These are phyloP conservation scores for Termitomyces sp. DNA, from an alignment of 768 basidiomycete species.

Conservation along the genomic window DNA sequence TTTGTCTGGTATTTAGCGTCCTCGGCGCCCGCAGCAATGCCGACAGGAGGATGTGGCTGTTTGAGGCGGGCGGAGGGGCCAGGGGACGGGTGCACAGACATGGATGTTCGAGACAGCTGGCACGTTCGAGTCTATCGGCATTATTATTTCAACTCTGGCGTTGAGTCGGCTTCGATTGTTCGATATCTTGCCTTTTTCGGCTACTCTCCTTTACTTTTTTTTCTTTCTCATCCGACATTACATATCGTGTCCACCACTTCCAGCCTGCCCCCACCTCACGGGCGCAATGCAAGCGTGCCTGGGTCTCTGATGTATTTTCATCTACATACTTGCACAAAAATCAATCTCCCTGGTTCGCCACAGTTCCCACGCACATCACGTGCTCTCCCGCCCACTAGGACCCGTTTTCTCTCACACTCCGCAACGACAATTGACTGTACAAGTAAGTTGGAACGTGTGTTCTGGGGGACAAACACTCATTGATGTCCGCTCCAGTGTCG, in stretches of 20 bases:
- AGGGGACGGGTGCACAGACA: slow-evolving; percentile 63
- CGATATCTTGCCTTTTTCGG: slow-evolving; percentile 36
- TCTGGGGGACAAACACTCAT: neutral
- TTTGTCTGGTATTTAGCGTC: slow-evolving; percentile 85
- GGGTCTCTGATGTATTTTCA: neutral
- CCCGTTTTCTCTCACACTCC: neutral
- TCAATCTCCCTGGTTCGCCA: slow-evolving; percentile 1
- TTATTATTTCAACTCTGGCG: slow-evolving; percentile 26
- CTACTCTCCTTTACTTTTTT: slow-evolving; percentile 16
- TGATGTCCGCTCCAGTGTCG: slow-evolving; percentile 37
- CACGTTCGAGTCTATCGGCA: slow-evolving; percentile 19
- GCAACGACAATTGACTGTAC: neutral
- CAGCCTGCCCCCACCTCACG: neutral
- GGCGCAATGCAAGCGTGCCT: neutral
- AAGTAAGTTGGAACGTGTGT: slow-evolving; percentile 12
- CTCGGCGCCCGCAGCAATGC: slow-evolving; percentile 75
- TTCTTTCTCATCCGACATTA: neutral
- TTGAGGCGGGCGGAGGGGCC: slow-evolving; percentile 42
- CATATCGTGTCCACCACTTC: neutral
- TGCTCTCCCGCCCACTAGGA: too few relatives aligned
- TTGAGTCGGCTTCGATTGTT: slow-evolving; percentile 29
- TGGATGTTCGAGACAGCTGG: slow-evolving; percentile 46
- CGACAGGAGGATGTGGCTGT: slow-evolving; percentile 45
- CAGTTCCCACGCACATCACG: neutral
- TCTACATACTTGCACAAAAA: neutral